Base-by-base conservation (phyloP, 495 filamentous ascomycete genomes). In the Neurospora sp. region DNA sequence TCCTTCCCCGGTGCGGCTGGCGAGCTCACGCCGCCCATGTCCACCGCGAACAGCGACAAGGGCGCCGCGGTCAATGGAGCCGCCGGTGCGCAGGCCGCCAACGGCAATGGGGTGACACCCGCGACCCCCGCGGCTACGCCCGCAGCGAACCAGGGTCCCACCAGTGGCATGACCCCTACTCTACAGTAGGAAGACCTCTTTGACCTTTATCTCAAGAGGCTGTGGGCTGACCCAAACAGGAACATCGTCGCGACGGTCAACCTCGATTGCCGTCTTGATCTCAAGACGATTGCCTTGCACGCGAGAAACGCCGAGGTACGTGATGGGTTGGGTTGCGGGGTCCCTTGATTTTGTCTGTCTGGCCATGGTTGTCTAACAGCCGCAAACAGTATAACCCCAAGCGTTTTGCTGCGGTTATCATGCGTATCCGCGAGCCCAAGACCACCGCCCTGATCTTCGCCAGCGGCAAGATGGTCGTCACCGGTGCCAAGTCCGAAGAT, bases 171-270 rank as follows among this genome's bases (percentile, higher is more conserved):
- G 27, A 31, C 27, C 27, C 27, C 27, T 31, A 31, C 27, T 31
- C 27, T 31, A 31, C 27, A 31, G 27, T 31, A 31, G 27, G 27
- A 31, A 31, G 27, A 31, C 27, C 27, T 31, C 27, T 31, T 31
- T 31, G 27, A 31, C 27, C 27, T 31, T 31, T 31, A 3, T 31
- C 27, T 31, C 73, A 65, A 73, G 70, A 59, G 73, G 71, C 74
- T 73, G 78, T 85, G 86, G 83, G 85, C 89, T 94, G 86, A 93
- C 83, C 83, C 82, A 82, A 81, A 85, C 83, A 97, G 94, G 91
- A 99, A 99, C 89, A 98, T 99, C 86, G 96, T 99, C 84, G 94
- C 96, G 72, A 99, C 96, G 76, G 96, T 99, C 88, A 98, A 98
- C 83, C 90, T 99, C 80, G 94, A 97, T 87, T 98, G 96, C 83